phyloP scores from a whole-genome alignment of 2,329 filamentous ascomycete genomes.

The Biscogniauxia mediterranea region DNA sequence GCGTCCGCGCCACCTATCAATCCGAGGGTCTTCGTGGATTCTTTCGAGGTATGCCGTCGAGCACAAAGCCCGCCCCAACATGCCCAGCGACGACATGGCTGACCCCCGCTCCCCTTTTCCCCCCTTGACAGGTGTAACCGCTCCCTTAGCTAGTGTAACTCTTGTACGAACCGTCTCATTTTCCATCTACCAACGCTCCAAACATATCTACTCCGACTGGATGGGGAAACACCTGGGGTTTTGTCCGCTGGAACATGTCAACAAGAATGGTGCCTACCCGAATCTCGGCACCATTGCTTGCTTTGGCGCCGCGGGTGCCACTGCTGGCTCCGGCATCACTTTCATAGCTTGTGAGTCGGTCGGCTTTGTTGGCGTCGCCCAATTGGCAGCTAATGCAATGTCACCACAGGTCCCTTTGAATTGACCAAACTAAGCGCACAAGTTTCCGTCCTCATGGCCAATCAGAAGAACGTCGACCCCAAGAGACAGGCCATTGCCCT shows the following conservation, averaged over 20 bases:
- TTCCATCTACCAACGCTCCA: slow-evolving; percentile 75
- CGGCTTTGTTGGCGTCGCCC: not conserved
- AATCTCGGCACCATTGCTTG: slow-evolving; percentile 71
- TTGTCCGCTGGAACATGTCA: slow-evolving; percentile 72
- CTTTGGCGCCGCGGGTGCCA: slow-evolving; percentile 75
- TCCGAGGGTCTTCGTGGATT: slow-evolving; percentile 73
- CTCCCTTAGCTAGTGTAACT: slow-evolving; percentile 77
- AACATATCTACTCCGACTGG: slow-evolving; percentile 70
- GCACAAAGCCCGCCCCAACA: not conserved
- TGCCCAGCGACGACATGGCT: slow-evolving; percentile 15
- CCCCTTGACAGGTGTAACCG: slow-evolving; percentile 60
- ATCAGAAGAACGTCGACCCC: slow-evolving; percentile 46
- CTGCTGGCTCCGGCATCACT: slow-evolving; percentile 76
- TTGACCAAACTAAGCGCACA: slow-evolving; percentile 87
- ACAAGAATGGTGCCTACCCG: slow-evolving; percentile 67
- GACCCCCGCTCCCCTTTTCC: slow-evolving; percentile 9
- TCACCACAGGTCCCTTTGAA: slow-evolving; percentile 69
- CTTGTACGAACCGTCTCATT: slow-evolving; percentile 76
- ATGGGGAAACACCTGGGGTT: slow-evolving; percentile 64
- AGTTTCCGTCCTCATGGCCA: slow-evolving; percentile 74
- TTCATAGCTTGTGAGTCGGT: slow-evolving; percentile 66
- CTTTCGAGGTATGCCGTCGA: slow-evolving; percentile 64
- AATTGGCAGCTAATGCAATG: slow-evolving; percentile 1
- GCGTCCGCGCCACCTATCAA: slow-evolving; percentile 71
- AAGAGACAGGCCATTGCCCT: slow-evolving; percentile 59